Evolutionary conservation across 495 filamentous ascomycete genomes (phyloP).

Genomic region (Gamarada debralockiae): DNA sequence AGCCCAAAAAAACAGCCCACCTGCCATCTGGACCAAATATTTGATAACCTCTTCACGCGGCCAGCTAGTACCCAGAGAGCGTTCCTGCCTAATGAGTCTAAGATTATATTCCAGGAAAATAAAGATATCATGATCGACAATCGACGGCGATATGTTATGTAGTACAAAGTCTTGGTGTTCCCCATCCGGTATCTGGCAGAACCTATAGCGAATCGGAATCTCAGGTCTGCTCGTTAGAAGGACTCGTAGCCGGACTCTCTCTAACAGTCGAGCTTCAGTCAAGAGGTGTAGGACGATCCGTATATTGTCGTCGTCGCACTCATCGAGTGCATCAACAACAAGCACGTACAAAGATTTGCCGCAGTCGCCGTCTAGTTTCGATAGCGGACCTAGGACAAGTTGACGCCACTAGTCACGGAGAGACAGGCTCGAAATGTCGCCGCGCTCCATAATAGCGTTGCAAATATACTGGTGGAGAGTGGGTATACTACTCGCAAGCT

Average conservation of each 20-base stretch:
- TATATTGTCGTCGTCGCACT: slow-evolving; percentile 7
- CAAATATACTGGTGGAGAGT: not conserved
- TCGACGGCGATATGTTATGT: slow-evolving; percentile 14
- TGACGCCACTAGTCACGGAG: slow-evolving; percentile 3
- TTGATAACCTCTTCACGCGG: not conserved
- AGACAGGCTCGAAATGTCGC: not conserved
- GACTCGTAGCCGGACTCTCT: slow-evolving; percentile 23
- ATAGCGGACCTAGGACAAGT: too few species aligned
- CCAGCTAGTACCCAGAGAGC: not conserved
- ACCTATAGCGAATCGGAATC: slow-evolving; percentile 23
- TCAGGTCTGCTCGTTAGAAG: slow-evolving; percentile 29
- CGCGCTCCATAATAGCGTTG: not conserved
- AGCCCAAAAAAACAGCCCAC: not conserved
- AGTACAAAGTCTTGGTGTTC: too few species aligned
- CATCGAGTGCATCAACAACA: slow-evolving; percentile 9
- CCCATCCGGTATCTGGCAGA: slow-evolving; percentile 10
- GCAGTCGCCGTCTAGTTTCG: not conserved
- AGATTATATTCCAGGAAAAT: slow-evolving; percentile 2
- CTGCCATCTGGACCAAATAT: not conserved
- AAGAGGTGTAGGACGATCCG: slow-evolving; percentile 21
- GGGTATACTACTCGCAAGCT: not conserved
- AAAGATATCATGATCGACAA: slow-evolving; percentile 18
- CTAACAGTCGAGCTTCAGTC: slow-evolving; percentile 8
- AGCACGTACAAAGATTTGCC: not conserved
- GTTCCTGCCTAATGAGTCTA: too few species aligned